phyloP scores from a whole-genome alignment of 768 basidiomycete species.

The Auricularia auricula-judae region DNA sequence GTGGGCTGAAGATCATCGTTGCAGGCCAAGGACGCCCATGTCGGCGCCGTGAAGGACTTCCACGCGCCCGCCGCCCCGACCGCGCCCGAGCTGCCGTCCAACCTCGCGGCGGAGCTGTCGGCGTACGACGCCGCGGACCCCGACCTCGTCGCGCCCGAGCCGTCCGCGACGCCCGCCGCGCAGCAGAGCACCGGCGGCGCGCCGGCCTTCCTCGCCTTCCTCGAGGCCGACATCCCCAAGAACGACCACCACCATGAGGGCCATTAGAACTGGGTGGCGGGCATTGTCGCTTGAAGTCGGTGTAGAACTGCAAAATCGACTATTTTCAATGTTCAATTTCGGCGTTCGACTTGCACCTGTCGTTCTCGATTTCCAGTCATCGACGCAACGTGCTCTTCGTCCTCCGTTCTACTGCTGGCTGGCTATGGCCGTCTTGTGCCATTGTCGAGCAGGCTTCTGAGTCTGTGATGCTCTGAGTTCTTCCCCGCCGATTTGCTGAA shows the following conservation, averaged over 20 bases:
- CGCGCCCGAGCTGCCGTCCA: slow-evolving; percentile 62
- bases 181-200: slow-evolving; percentile 45
- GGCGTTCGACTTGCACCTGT: too few species aligned
- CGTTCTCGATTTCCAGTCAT: too few species aligned
- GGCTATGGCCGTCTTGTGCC: too few species aligned
- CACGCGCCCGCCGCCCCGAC: slow-evolving; percentile 62
- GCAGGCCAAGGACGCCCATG: slow-evolving; percentile 84
- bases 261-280: too few species aligned
- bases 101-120: slow-evolving; percentile 80
- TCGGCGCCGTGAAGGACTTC: slow-evolving; percentile 78
- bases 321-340: too few species aligned
- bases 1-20: background rate
- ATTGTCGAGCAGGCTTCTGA: too few species aligned
- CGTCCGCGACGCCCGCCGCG: slow-evolving; percentile 24
- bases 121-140: slow-evolving; percentile 82
- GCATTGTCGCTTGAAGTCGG: too few species aligned
- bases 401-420: too few species aligned
- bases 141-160: slow-evolving; percentile 22
- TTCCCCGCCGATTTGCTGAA: too few species aligned
- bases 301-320: too few species aligned
- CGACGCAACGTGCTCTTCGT: too few species aligned
- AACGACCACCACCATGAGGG: slow-evolving; percentile 36
- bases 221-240: slow-evolving; percentile 72
- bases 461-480: too few species aligned
- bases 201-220: slow-evolving; percentile 66